phyloP scores from a whole-genome alignment of 192 early-diverging fungal species.

The Coemansia nantahalensis region DNA sequence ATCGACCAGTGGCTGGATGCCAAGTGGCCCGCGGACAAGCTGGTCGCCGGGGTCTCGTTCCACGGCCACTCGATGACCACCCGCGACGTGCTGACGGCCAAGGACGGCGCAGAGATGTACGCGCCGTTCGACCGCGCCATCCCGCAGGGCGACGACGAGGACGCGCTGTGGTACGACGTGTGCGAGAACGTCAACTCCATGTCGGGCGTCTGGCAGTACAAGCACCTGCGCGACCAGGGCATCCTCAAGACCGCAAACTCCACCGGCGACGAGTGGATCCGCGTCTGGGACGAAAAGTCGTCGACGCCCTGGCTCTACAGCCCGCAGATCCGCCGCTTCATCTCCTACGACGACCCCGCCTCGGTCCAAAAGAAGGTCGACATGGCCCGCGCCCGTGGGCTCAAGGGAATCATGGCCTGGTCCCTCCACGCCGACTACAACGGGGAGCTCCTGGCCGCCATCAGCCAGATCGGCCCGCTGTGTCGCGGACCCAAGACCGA shows the following conservation, averaged over 20 bases:
- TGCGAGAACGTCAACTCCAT: constrained; percentile 44
- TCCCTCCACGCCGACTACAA: constrained; percentile 46
- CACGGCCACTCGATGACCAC: constrained; percentile 58
- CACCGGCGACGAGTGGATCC: constrained; percentile 56
- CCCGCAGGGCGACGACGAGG: constrained; percentile 57
- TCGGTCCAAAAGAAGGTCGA: constrained; percentile 64
- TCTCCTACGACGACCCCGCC: constrained; percentile 77
- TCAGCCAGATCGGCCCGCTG: constrained; percentile 29
- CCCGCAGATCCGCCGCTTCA: constrained; percentile 58
- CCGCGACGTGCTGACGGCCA: constrained; percentile 39
- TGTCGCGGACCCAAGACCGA: constrained; percentile 34
- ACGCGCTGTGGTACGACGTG: constrained; percentile 48
- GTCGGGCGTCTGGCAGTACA: constrained; percentile 65
- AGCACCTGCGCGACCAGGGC: constrained; percentile 57
- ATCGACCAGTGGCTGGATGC: constrained; percentile 58
- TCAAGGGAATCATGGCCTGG: constrained; percentile 72
- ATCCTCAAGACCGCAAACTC: constrained; percentile 40
- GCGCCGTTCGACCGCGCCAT: constrained; percentile 35
- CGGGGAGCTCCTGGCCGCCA: constrained; percentile 54
- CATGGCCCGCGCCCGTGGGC: constrained; percentile 45
- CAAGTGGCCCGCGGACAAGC: constrained; percentile 61
- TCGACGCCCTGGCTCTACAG: constrained; percentile 60
- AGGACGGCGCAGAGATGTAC: constrained; percentile 45
- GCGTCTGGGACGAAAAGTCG: constrained; percentile 55
- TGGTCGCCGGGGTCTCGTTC: constrained; percentile 61